Base-by-base conservation (phyloP, 2,329 filamentous ascomycete species). In the Peltaster fructicola region DNA sequence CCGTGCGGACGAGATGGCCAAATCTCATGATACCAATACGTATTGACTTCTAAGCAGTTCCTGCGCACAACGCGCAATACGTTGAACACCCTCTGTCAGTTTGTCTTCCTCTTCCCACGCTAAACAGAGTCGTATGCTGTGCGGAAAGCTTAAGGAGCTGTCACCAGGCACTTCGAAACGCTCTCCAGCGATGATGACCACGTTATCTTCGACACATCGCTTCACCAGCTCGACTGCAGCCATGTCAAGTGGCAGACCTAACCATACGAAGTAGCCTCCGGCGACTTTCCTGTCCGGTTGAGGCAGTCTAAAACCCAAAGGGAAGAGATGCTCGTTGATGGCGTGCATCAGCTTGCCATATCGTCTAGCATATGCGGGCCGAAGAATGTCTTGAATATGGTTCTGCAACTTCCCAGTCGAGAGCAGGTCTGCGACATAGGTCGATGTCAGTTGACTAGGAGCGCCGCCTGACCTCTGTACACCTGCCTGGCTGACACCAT, bases 211-310 rank as follows among this genome's bases (percentile, higher is more conserved):
- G 40, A 62, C 53, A 9, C 73, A 73, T 18, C 57, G 55, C 37
- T 59, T 51, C 5, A 66, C 65, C 15, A 81, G 54, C 6, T 61
- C 57, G 15, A 52, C 52, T 17, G 63, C 68, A 6, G 60, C 56
- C 26, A 74, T 52, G 21, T 44, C 27, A 33, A 47, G 33, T 0
- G 73, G 71, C 4, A 91, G 48, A 2, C 58, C 61, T 14, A 90
- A 50, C 81, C 81, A 92, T 23, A 91, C 56, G 47, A 91, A 92
- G 46, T 85, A 92, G 0, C 82, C 82, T 0, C 82, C 82, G 15
- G 73, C 74, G 3, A 73, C 48, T 3, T 54, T 45, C 16, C 55
- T 49, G 27, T 54, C 46, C 2, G 47, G 39, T 27, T 63, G 50
- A 8, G 50, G 47, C 17, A 57, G 30, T 39, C 49, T 37, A 53